Base-by-base conservation (phyloP, 2,329 filamentous ascomycete genomes). In the Cladosporium colombiae region DNA sequence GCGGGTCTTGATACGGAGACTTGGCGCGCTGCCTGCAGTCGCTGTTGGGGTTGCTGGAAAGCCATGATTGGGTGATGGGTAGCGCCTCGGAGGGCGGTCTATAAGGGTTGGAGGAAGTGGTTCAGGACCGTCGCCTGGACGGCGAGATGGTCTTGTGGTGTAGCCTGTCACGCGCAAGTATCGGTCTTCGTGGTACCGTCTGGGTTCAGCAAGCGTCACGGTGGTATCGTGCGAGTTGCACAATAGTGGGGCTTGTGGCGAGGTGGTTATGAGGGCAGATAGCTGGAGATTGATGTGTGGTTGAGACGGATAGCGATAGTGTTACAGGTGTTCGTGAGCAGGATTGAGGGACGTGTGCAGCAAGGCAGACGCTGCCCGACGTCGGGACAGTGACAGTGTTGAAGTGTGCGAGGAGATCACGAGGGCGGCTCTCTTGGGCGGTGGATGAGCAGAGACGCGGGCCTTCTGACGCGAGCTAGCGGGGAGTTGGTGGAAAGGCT, bases 31-130 rank as follows among this genome's bases (percentile, higher is more conserved):
- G 70, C 56, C 56, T 69, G 70, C 29, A 69, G 74, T 64, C 74
- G 71, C 66, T 75, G 74, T 66, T 75, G 74, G 14, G 74, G 72
- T 63, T 75, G 74, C 57, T 71, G 73, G 67, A 76, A 75, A 10
- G 74, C 74, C 74, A 76, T 76, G 64, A 35, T 53, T 59, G 33
- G 49, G 60, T 49, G 49, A 33, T 55, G 7, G 29, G 59, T 62
- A 18, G 33, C 60, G 60, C 60, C 60, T 33, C 60, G 27, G 31
- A 62, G 60, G 49, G 60, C 60, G 60, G 33, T 62, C 60, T 53
- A 55, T 55, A 55, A 33, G 18, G 52, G 18, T 55, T 21, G 52
- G 18, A 31, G 29, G 52, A 55, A 29, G 52, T 57, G 49, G 27
- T 52, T 21, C 40, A 57, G 31, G 55, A 57, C 10, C n/a, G 33